phyloP scores from a whole-genome alignment of 1,284 basidiomycete species.

The Neonothopanus nambi region DNA sequence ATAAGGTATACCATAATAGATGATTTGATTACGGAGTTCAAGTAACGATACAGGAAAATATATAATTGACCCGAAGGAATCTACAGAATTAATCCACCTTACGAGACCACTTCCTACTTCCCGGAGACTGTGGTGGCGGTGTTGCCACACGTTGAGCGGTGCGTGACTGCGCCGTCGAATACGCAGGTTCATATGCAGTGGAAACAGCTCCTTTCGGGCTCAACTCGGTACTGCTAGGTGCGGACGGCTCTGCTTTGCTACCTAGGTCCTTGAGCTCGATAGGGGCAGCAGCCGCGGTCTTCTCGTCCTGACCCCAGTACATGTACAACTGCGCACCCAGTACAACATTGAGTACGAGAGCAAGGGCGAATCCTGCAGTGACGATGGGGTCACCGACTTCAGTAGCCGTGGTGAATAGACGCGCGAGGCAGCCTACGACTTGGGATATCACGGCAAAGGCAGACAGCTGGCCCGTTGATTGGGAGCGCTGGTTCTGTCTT shows the following conservation, averaged over 20 bases:
- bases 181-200: conserved; percentile 18
- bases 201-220: conserved; percentile 13
- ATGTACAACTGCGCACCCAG: conserved; percentile 80
- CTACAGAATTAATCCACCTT: conserved; percentile 57
- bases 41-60: no score
- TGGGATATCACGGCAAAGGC: conserved; percentile 86
- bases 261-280: conserved; percentile 29
- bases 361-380: conserved; percentile 78
- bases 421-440: conserved; percentile 81
- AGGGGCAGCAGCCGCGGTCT: conserved; percentile 31
- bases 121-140: conserved; percentile 33
- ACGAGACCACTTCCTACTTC: conserved; percentile 66
- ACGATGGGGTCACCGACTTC: conserved; percentile 84
- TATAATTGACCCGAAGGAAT: no score
- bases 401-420: conserved; percentile 86
- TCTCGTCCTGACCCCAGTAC: conserved; percentile 71
- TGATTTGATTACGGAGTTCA: no score
- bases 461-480: conserved; percentile 88
- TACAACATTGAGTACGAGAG: conserved; percentile 77
- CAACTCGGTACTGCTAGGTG: conserved; percentile 15
- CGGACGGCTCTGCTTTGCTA: conserved; percentile 25
- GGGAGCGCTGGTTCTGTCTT: conserved; percentile 68
- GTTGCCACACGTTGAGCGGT: conserved; percentile 29
- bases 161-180: conserved; percentile 40
- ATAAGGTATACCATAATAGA: no score